Evolutionary conservation across 2,329 filamentous ascomycete species (phyloP).

Genomic region (Diaporthe nobilis): DNA sequence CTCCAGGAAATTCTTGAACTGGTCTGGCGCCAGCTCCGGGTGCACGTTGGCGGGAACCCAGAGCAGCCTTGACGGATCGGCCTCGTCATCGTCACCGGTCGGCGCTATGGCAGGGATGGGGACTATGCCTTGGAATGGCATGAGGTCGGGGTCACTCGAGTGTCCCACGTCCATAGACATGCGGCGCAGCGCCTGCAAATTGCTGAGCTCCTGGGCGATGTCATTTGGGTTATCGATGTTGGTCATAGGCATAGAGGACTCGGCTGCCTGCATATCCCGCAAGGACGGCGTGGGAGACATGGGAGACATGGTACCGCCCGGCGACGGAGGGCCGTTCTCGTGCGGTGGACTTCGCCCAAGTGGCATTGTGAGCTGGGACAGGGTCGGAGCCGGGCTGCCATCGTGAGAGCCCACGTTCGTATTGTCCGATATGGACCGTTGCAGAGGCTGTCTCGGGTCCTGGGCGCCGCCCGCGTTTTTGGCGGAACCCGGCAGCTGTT

Average conservation of each 20-base stretch:
- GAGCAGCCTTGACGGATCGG: slow-evolving; percentile 88
- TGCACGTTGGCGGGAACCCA: slow-evolving; percentile 97
- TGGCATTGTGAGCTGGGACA: slow-evolving; percentile 54
- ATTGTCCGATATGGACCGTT: slow-evolving; percentile 63
- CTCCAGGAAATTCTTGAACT: slow-evolving; percentile 97
- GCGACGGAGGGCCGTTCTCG: slow-evolving; percentile 54
- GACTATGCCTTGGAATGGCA: slow-evolving; percentile 77
- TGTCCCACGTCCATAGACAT: slow-evolving; percentile 96
- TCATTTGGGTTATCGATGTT: slow-evolving; percentile 92
- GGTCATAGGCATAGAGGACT: slow-evolving; percentile 85
- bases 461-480: slow-evolving; percentile 50
- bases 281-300: slow-evolving; percentile 67
- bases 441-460: slow-evolving; percentile 55
- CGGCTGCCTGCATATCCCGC: slow-evolving; percentile 68
- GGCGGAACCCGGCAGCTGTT: slow-evolving; percentile 59
- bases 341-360: slow-evolving; percentile 58
- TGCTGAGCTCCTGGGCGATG: slow-evolving; percentile 92
- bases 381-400: slow-evolving; percentile 51
- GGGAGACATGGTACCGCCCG: slow-evolving; percentile 57
- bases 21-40: slow-evolving; percentile 92
- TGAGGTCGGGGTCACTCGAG: slow-evolving; percentile 79
- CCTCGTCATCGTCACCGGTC: slow-evolving; percentile 81
- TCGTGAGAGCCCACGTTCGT: slow-evolving; percentile 43
- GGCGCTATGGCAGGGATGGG: slow-evolving; percentile 82
- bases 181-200: slow-evolving; percentile 88